Percentiles rank a stretch among this genome's conserved stretches.
These are phyloP conservation scores for Yamadazyma trypodendri DNA, from an alignment of 1,139 yeast species.

Conservation along the genomic window DNA sequence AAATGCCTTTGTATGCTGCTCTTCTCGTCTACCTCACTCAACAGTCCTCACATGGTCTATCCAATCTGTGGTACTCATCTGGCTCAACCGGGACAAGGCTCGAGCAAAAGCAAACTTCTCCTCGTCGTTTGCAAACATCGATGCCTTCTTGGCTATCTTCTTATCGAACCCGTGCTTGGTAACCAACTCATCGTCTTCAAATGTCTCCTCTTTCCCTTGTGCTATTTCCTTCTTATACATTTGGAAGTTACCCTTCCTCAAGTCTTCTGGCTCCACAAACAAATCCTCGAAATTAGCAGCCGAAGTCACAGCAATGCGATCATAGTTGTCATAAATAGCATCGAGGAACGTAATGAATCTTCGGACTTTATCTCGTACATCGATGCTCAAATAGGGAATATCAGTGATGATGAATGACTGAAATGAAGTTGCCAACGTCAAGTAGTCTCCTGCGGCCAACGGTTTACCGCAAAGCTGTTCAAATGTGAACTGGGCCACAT, in stretches of 20 bases:
- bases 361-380: slow-evolving; percentile 79
- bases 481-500: slow-evolving; percentile 88
- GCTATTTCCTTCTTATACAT: slow-evolving; percentile 37
- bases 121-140: slow-evolving; percentile 85
- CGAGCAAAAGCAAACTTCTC: slow-evolving; percentile 96
- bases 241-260: slow-evolving; percentile 54
- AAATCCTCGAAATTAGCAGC: slow-evolving; percentile 82
- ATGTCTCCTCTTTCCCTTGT: slow-evolving; percentile 40
- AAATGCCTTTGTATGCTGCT: too few species aligned
- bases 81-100: slow-evolving; percentile 84
- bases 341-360: slow-evolving; percentile 91
- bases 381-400: slow-evolving; percentile 78
- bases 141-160: slow-evolving; percentile 71
- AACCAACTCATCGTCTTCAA: slow-evolving; percentile 61
- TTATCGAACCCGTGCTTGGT: slow-evolving; percentile 72
- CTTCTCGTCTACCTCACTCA: too few species aligned
- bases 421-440: slow-evolving; percentile 76
- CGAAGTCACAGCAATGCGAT: slow-evolving; percentile 83
- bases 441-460: slow-evolving; percentile 93
- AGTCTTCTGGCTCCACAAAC: slow-evolving; percentile 80
- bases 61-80: slow-evolving; percentile 96
- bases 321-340: slow-evolving; percentile 90
- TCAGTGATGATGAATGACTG: slow-evolving; percentile 83
- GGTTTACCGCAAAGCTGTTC: slow-evolving; percentile 83
- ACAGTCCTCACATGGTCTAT: slow-evolving; percentile 42